Base-by-base conservation (phyloP, 208 protist genomes). In the Acanthamoeba triangularis region DNA sequence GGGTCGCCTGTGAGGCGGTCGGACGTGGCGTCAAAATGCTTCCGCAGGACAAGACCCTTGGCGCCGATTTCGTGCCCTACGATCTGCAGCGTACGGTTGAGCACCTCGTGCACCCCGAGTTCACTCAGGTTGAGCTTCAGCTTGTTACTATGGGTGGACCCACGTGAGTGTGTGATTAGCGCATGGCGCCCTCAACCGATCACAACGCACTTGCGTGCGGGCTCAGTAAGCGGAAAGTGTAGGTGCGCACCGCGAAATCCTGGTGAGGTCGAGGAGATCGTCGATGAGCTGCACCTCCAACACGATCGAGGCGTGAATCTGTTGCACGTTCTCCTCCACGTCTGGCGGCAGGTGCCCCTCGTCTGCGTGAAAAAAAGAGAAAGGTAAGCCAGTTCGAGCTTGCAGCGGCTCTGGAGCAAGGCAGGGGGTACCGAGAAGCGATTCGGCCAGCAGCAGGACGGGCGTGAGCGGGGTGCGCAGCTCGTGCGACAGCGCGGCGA, bases 261-360 rank as follows among this genome's bases (percentile, higher is more conserved):
- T 91, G 84, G 84, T 91, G 18, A 91, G n/a, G 44, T 91, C 84
- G 23, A 91, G 84, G n/a, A 91, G 28, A 25, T 91, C 84, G 35
- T 91, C 84, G 30, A 91, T 91, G 23, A 91, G 52, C 28, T 67
- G 84, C 44, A 91, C 84, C 52, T 91, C 84, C 7, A 91, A 52
- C 54, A 69, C 84, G 0, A 91, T n/a, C 13, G 20, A 44, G 23
- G 67, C 84, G 61, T 11, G 41, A 8, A 91, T 91, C 61, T 33
- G 67, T 0, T 16, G n/a, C 28, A 90, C 82, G 33, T 63, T 93
- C 47, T 93, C 88, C 47, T 69, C 41, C 11, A 56, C 74, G 47
- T 59, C 8, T 30, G 54, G 44, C 25, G 88, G 61, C 28, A 93
- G 41, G 13, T 59, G 54, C 1, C 44, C 23, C 44, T 67, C 67